Base-by-base conservation (phyloP, 2,329 filamentous ascomycete genomes). In the Dothidotthia symphoricarpi region DNA sequence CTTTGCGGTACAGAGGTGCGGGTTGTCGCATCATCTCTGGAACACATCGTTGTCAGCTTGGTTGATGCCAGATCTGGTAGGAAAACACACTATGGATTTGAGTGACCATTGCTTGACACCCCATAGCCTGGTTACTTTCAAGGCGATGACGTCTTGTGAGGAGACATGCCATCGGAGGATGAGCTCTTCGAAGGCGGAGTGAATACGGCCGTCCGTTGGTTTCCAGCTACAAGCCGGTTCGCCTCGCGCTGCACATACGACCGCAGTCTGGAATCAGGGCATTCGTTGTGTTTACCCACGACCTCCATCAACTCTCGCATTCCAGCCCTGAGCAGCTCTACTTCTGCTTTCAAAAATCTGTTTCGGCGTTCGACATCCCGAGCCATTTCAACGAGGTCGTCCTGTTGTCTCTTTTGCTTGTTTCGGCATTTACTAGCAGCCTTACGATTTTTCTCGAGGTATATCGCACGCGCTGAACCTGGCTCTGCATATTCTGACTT, bases 381-480 rank as follows among this genome's bases (percentile, higher is more conserved):
- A 3, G 67, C 62, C 31, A 53, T 59, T 36, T 68, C 65, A 34
- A 79, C 74, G 3, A 80, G 69, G 19, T 69, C 59, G 34, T 74
- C 69, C 12, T 73, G 74, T 41, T 76, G 73, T 43, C 71, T 69
- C 55, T 79, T 80, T 58, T 80, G 79, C 65, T 86, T 86, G 52
- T 78, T 77, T 3, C 85, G 76, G 55, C 83, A 88, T 55, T 86
- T 87, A 55, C 78, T 84, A 1, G 85, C 85, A 0, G 85, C 85
- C 6, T 83, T 68, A 6, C 84, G 75, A 59, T 88, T 88, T 39
- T 83, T 77, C 61, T 85, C 80, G 0, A 86, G 72, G 49, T 62
- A 63, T n/a, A 57, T 40, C 6, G 54, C 58, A 11, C 61, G 46
- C 22, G 55, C 58, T 6, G 59, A 58, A 6, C 52, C 53, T 1